These are phyloP conservation scores for Lycium ferocissimum DNA, from an alignment of 257 asterid genomes.

Conservation along the genomic window DNA sequence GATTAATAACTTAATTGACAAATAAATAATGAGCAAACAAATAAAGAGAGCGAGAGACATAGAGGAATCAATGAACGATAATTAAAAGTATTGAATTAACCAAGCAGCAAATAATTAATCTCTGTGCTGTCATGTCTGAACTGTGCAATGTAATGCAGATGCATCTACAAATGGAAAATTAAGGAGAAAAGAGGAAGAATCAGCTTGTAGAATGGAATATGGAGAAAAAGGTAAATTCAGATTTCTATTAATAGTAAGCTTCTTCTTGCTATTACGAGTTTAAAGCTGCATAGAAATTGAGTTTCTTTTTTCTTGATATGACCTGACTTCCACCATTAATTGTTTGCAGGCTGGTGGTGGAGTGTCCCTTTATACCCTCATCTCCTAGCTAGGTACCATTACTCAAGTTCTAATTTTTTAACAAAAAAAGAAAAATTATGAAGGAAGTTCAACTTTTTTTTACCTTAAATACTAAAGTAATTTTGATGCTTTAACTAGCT, in stretches of 20 bases:
- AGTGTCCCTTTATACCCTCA: slow-evolving; percentile 32
- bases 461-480: slow-evolving; percentile 53
- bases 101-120: not conserved
- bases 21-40: no score
- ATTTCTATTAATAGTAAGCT: slow-evolving; percentile 37
- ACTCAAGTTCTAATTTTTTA: not conserved
- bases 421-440: not conserved
- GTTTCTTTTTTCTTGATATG: slow-evolving; percentile 33
- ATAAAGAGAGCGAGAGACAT: not conserved
- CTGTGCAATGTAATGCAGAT: not conserved
- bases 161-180: not conserved
- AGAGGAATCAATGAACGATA: not conserved
- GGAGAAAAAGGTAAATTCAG: not conserved
- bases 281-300: slow-evolving; percentile 8
- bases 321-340: slow-evolving; percentile 35
- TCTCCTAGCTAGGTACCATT: not conserved
- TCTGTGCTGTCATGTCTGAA: not conserved
- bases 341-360: slow-evolving; percentile 35
- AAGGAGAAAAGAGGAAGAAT: not conserved
- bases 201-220: not conserved
- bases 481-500: slow-evolving; percentile 34
- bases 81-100: not conserved
- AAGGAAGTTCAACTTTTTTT: slow-evolving; percentile 33
- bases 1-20: no score
- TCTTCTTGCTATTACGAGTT: slow-evolving; percentile 24